Percentiles rank a stretch among this genome's conserved stretches.
Evolutionary conservation across 495 filamentous ascomycete species (phyloP).

Genomic region (Neurospora terricola): DNA sequence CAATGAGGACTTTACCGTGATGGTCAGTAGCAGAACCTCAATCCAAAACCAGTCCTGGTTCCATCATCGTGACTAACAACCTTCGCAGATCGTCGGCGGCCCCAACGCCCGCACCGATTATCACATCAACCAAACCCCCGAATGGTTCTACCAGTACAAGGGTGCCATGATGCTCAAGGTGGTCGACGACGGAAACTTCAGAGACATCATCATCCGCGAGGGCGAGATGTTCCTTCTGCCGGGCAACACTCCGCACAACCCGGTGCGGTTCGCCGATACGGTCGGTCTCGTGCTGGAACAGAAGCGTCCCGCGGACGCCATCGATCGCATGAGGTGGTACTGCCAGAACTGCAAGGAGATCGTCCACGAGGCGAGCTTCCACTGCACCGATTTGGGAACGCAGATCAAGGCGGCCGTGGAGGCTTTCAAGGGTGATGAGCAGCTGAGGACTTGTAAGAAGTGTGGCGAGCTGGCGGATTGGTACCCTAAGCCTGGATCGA

Average conservation of each 20-base stretch:
- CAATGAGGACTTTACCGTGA: conserved; percentile 67
- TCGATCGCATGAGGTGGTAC: conserved; percentile 90
- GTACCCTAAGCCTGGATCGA: conserved; percentile 37
- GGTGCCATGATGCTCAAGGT: conserved; percentile 91
- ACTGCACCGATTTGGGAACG: conserved; percentile 87
- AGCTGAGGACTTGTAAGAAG: conserved; percentile 62
- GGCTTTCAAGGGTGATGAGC: conserved; percentile 60
- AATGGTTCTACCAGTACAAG: conserved; percentile 96
- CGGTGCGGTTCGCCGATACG: conserved; percentile 53
- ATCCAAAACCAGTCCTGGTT: too few relatives aligned
- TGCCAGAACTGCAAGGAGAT: conserved; percentile 59
- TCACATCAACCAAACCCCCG: conserved; percentile 93
- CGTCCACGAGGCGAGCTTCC: conserved; percentile 79
- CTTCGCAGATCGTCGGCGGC: conserved; percentile 74
- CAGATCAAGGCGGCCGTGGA: conserved; percentile 94
- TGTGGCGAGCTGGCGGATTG: conserved; percentile 66
- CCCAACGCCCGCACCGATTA: conserved; percentile 96
- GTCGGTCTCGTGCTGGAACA: conserved; percentile 87
- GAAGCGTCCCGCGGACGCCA: conserved; percentile 52
- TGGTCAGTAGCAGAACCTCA: conserved; percentile 36
- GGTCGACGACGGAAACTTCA: conserved; percentile 58
- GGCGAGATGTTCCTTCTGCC: conserved; percentile 93
- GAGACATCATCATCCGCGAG: conserved; percentile 81
- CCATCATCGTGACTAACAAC: neutral
- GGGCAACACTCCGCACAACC: conserved; percentile 79